Conservation (phyloP, 768 basidiomycete species). For the Mycena pura region DNA sequence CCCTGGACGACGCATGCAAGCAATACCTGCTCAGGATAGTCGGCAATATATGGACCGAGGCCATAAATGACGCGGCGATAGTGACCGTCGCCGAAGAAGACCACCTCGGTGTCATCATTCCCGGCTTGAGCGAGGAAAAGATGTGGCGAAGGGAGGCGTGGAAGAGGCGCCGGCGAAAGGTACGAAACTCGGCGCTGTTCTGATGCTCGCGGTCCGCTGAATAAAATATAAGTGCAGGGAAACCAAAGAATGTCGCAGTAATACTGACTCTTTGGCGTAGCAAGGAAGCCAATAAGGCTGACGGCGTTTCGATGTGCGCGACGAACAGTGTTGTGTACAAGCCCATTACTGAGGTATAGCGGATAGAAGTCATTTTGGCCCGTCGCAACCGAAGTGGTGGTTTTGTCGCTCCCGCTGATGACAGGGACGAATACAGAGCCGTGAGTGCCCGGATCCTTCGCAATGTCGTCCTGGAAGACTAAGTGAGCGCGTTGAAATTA, state of each 20-base stretch:
- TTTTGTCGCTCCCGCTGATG: slow-evolving; percentile 46
- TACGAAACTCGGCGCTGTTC: neutral
- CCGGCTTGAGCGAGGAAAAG: slow-evolving; percentile 26
- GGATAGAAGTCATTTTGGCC: slow-evolving; percentile 46
- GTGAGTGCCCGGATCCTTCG: slow-evolving; percentile 18
- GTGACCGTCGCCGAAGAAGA: slow-evolving; percentile 37
- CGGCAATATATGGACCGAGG: too few species aligned
- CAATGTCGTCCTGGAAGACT: neutral
- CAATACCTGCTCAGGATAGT: too few species aligned
- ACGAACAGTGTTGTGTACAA: too few species aligned
- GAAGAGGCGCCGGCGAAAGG: slow-evolving; percentile 38
- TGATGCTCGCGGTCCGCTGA: neutral
- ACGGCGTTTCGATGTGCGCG: slow-evolving; percentile 39
- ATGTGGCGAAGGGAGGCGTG: slow-evolving; percentile 35
- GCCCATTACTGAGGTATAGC: slow-evolving; percentile 38
- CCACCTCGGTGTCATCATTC: slow-evolving; percentile 34
- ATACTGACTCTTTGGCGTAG: slow-evolving; percentile 36
- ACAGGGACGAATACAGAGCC: slow-evolving; percentile 40
- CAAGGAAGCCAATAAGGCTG: slow-evolving; percentile 36
- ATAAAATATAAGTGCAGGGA: neutral
- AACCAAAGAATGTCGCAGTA: slow-evolving; percentile 24
- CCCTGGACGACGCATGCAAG: slow-evolving; percentile 39
- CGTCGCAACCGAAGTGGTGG: slow-evolving; percentile 43
- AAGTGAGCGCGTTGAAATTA: slow-evolving; percentile 33
- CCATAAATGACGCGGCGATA: too few species aligned